Base-by-base conservation (phyloP, 1,284 basidiomycete genomes). In the Psilocybe mexicana region DNA sequence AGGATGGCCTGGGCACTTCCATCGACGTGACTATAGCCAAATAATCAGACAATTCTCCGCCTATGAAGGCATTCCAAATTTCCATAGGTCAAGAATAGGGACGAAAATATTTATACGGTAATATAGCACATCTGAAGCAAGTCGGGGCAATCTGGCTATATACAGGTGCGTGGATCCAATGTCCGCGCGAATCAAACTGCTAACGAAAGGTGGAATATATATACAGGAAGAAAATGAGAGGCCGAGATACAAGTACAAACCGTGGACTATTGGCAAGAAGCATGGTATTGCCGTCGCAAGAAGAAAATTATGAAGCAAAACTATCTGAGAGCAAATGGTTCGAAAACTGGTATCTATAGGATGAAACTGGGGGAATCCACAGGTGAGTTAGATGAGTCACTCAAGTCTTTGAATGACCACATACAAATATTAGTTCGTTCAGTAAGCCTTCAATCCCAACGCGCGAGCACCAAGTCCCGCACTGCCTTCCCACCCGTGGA, bases 401-500 rank as follows among this genome's bases (percentile, higher is more conserved):
- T 23, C 46, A 46, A 43, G 44, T 36, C 46, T 43, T 30, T 42
- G 26, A 24, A 33, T 18, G 43, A 28, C 28, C 47, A 63, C 64
- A 63, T 48, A 65, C 62, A 55, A 43, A 26, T 35, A 50, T 43
- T 33, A 24, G 50, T 48, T 36, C 30, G 48, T 42, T 60, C 55
- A 70, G 55, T 67, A 67, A 45, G 64, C 71, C 49, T 72, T 77
- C 57, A 88, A 75, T 24, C 86, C 90, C 72, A 92, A 77, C 38
- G 88, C 87, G 23, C 90, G 79, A 40, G 90, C 90, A 24, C 90
- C 90, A 46, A 90, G 86, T 40, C 90, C 90, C 12, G 76, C 74
- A 11, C 79, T 81, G 12, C 90, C 90, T 61, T 89, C 85, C 90
- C 90, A 93, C 18, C 86, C 88, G 12, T 82, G 67, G 72, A 93